These are phyloP conservation scores for Eucalyptus sp. DNA, from an alignment of 345 rosid genomes.

Conservation along the genomic window DNA sequence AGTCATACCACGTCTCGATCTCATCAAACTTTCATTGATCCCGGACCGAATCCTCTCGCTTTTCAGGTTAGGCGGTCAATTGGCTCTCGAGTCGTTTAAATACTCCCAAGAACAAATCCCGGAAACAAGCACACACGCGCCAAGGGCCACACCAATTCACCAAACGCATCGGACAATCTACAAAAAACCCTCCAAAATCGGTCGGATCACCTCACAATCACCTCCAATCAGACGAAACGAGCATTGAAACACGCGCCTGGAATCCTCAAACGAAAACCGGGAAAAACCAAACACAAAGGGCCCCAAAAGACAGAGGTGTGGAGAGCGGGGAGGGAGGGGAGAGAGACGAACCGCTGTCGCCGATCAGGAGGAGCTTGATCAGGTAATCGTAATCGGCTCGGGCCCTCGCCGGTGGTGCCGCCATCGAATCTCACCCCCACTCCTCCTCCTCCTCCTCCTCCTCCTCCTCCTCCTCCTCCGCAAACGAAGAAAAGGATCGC, in stretches of 20 bases:
- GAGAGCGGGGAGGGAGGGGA: background rate
- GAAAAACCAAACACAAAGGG: background rate
- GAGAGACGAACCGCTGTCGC: constrained; percentile 3
- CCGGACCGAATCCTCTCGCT: background rate
- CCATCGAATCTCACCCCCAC: background rate
- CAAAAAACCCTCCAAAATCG: background rate
- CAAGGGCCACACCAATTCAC: background rate
- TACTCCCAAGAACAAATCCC: background rate
- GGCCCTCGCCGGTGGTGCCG: constrained; percentile 5
- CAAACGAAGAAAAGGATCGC: background rate
- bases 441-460: background rate
- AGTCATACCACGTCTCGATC: background rate
- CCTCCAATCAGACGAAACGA: background rate
- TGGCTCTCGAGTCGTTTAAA: background rate
- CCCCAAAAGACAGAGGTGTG: background rate
- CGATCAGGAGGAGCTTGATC: constrained; percentile 6
- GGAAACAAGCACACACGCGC: fast-evolving
- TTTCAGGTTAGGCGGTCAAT: background rate
- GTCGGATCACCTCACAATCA: background rate
- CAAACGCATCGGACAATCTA: background rate
- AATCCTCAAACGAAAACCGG: background rate
- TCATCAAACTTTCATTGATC: background rate
- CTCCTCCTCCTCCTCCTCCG: background rate
- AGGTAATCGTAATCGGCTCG: constrained; percentile 6
- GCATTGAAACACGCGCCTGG: background rate